phyloP scores from a whole-genome alignment of 1,284 basidiomycete species.

The Moesziomyces globuligerus region DNA sequence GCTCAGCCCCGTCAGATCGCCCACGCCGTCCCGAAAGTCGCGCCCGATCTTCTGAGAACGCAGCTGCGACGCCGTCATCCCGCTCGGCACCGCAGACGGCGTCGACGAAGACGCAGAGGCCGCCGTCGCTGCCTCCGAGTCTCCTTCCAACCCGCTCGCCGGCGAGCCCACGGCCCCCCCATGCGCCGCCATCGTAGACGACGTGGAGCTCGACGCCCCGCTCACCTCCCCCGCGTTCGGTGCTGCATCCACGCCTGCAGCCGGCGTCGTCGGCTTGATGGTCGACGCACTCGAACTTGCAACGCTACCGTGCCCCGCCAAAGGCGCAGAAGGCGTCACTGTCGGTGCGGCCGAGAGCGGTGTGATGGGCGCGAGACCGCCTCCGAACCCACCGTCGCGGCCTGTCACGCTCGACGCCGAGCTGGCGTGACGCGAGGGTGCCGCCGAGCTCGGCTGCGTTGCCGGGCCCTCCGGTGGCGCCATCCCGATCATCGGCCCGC shows the following conservation, averaged over 20 bases:
- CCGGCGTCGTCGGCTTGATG: constrained; percentile 15
- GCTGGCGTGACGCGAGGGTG: constrained; percentile 30
- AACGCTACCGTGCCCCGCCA: constrained; percentile 26
- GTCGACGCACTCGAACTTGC: constrained; percentile 37
- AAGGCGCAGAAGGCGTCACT: neutral
- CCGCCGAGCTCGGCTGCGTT: constrained; percentile 26
- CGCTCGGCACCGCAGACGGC: constrained; percentile 14
- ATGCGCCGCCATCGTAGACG: neutral
- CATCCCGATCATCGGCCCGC: constrained; percentile 40
- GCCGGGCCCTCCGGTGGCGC: constrained; percentile 26
- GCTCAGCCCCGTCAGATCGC: constrained; percentile 46
- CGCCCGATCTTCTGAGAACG: constrained; percentile 41
- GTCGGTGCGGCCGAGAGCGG: constrained; percentile 6
- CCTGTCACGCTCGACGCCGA: constrained; percentile 19
- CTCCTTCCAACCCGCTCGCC: constrained; percentile 11
- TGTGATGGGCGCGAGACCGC: constrained; percentile 30
- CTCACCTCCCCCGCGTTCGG: constrained; percentile 2
- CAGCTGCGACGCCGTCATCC: constrained; percentile 21
- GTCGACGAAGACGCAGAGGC: constrained; percentile 24
- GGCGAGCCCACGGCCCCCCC: constrained; percentile 11
- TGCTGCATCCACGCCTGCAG: neutral
- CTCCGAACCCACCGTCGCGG: constrained; percentile 26
- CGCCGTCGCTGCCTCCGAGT: constrained; percentile 18
- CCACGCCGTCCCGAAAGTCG: constrained; percentile 45
- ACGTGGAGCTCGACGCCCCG: constrained; percentile 1